These are phyloP conservation scores for Citrullus mucosospermus DNA, from an alignment of 306 rosid species.

Conservation along the genomic window DNA sequence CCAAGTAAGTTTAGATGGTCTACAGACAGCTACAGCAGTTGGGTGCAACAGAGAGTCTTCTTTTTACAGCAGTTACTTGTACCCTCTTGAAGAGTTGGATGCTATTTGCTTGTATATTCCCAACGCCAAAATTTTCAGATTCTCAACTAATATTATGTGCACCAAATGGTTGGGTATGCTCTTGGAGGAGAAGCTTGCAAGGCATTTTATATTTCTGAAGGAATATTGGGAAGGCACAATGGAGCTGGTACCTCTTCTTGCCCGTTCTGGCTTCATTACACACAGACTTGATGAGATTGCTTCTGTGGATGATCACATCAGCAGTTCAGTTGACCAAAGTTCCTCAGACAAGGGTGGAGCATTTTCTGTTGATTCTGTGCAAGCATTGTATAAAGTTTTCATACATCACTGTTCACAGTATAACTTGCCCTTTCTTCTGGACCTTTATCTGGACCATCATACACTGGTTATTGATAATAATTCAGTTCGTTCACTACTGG, in stretches of 20 bases:
- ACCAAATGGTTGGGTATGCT: constrained; percentile 70
- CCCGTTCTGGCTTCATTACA: constrained; percentile 65
- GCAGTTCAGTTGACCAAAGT: constrained; percentile 26
- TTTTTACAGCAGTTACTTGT: constrained; percentile 43
- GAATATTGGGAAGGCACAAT: constrained; percentile 83
- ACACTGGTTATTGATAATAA: constrained; percentile 39
- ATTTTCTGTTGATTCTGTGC: constrained; percentile 21
- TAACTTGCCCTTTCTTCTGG: constrained; percentile 80
- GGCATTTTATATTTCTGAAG: constrained; percentile 59
- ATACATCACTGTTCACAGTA: constrained; percentile 54
- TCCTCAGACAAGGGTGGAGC: constrained; percentile 14
- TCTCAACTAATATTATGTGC: constrained; percentile 36
- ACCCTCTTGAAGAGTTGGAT: constrained; percentile 76
- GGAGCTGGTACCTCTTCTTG: constrained; percentile 57
- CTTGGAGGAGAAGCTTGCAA: constrained; percentile 68
- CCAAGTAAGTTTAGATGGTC: constrained; percentile 72
- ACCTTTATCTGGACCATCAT: constrained; percentile 75
- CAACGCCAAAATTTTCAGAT: constrained; percentile 47
- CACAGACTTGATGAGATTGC: constrained; percentile 19
- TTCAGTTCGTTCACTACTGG: constrained; percentile 55
- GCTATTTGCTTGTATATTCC: constrained; percentile 61
- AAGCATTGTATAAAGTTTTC: constrained; percentile 60
- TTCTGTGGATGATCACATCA: constrained; percentile 30
- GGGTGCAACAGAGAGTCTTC: constrained; percentile 41
- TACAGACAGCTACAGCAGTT: constrained; percentile 38